Evolutionary conservation across 306 rosid species (phyloP), one percentile per base, ranked within the genome.

Genomic region (Casuarina glauca): DNA sequence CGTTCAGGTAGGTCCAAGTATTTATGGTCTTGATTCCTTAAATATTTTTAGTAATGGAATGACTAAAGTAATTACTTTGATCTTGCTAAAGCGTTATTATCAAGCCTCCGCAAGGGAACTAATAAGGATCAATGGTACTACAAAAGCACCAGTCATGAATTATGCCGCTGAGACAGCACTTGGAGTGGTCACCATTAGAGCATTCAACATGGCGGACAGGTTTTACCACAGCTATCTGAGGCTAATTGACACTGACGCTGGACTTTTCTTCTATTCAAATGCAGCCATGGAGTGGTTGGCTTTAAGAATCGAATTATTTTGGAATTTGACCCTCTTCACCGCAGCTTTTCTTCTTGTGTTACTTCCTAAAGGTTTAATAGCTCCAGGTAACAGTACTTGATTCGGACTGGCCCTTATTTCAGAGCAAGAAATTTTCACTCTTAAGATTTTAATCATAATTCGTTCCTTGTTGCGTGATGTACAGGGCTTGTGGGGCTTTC

Each of bases 121-220:
- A 69, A 83, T 89, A 68, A 83, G 97, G 76, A 92, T 94, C 70
- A 94, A 92, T 80, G 97, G 98, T 84, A 92, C 92, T 60, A 88
- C 97, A 45, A 94, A 94, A 83, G 96, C 98, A 78, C 98, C 94
- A 44, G 83, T 90, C 19, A 87, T 90, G 90, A 92, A 94, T 76
- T 90, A 78, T 85, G 89, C 91, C 72, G 72, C 93, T 0, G 94
- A 92, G 88, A 91, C 97, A 73, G 84, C 98, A 58, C 91, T 84
- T 44, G 98, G 98, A 58, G 91, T 79, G 38, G 90, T 92, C 69
- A 94, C 97, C 38, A 70, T 92, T 32, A 84, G 98, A 92, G 90
- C 94, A 61, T 94, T 90, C 62, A 77, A 81, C 72, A 84, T 85
- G 81, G 79, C 1, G 3, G 91, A 86, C 32, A 81, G 76, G 64